Evolutionary conservation across 768 basidiomycete genomes (phyloP).

Genomic region (Antrodiella citrinella): DNA sequence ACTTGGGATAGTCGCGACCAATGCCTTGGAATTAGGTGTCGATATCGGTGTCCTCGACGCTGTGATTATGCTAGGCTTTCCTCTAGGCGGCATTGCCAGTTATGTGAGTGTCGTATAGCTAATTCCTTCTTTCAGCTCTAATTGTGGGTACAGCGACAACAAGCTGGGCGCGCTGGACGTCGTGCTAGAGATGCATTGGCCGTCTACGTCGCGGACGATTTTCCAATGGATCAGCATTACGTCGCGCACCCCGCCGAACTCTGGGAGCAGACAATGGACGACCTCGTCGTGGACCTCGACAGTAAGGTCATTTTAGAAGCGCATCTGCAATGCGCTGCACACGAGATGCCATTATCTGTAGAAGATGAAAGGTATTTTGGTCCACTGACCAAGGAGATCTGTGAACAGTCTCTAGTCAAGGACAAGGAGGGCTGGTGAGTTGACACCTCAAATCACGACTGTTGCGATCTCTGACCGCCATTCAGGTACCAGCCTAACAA

Average conservation of each 20-base stretch:
- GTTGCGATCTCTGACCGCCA: background rate
- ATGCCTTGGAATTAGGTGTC: slow-evolving; percentile 86
- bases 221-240: slow-evolving; percentile 72
- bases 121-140: background rate
- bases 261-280: slow-evolving; percentile 52
- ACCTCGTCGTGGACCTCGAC: slow-evolving; percentile 64
- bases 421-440: slow-evolving; percentile 79
- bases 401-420: slow-evolving; percentile 46
- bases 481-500: slow-evolving; percentile 77
- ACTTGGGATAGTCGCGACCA: slow-evolving; percentile 83
- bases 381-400: slow-evolving; percentile 45
- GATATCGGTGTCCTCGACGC: slow-evolving; percentile 86
- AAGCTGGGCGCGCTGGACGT: slow-evolving; percentile 82
- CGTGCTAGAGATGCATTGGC: slow-evolving; percentile 73
- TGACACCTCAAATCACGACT: too few species aligned
- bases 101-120: slow-evolving; percentile 42
- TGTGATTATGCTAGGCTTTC: slow-evolving; percentile 86
- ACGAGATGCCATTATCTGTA: slow-evolving; percentile 71
- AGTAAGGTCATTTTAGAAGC: slow-evolving; percentile 73
- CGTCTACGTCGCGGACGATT: slow-evolving; percentile 58
- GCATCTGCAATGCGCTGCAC: slow-evolving; percentile 81
- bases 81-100: slow-evolving; percentile 61
- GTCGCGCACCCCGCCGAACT: slow-evolving; percentile 61
- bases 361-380: slow-evolving; percentile 74
- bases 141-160: slow-evolving; percentile 56